Conservation (phyloP, 2,329 filamentous ascomycete species). For the Tricladium varicosporioides region DNA sequence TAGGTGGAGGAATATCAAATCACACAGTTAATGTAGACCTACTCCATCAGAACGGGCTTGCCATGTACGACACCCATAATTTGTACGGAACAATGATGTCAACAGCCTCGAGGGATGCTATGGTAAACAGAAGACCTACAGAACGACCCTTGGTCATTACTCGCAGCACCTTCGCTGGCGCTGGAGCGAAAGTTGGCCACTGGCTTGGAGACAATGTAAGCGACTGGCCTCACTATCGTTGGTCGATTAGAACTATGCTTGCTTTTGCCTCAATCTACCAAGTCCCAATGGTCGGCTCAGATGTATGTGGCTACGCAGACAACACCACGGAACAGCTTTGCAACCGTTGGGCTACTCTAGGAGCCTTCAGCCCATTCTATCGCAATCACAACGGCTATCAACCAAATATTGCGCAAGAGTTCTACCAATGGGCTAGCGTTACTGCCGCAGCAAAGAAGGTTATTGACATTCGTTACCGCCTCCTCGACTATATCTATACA, state of each 20-base stretch:
- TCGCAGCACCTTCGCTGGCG: constrained; percentile 72
- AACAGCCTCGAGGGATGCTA: constrained; percentile 58
- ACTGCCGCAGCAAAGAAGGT: constrained; percentile 63
- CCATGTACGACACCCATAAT: constrained; percentile 75
- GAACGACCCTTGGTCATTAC: constrained; percentile 71
- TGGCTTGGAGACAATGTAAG: constrained; percentile 60
- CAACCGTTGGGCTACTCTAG: constrained; percentile 71
- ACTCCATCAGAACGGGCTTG: constrained; percentile 63
- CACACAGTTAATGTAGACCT: constrained; percentile 66
- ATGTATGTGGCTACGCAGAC: constrained; percentile 74
- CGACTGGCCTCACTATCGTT: constrained; percentile 57
- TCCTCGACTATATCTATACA: constrained; percentile 81
- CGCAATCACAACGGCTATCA: constrained; percentile 64
- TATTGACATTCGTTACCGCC: constrained; percentile 69
- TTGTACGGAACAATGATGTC: constrained; percentile 78
- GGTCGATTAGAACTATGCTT: constrained; percentile 58
- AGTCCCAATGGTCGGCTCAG: constrained; percentile 66
- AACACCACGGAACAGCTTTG: constrained; percentile 68
- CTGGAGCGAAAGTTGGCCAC: constrained; percentile 61
- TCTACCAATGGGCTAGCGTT: constrained; percentile 67
- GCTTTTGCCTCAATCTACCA: constrained; percentile 65
- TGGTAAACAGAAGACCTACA: constrained; percentile 62
- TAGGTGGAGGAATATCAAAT: constrained; percentile 48
- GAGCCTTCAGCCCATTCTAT: constrained; percentile 74
- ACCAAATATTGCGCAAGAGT: constrained; percentile 60